Conservation (phyloP, 2,329 filamentous ascomycete species). For the Aspergillus tamarii region DNA sequence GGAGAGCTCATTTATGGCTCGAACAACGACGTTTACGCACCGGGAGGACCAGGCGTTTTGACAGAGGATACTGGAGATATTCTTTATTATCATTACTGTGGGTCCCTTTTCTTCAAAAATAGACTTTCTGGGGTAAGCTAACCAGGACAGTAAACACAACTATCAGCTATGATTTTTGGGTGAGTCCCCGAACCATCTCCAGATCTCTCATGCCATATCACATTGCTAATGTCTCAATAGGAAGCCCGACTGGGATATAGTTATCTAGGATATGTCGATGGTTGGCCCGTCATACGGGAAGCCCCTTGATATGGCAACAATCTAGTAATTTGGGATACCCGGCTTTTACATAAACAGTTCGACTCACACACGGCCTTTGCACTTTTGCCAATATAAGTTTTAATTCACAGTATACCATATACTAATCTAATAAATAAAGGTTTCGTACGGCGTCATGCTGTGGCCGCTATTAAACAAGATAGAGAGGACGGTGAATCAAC, state of each 20-base stretch:
- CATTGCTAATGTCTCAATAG: conserved; percentile 23
- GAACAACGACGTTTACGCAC: conserved; percentile 65
- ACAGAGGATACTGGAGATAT: conserved; percentile 45
- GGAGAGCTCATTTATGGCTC: conserved; percentile 64
- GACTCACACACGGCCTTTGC: not conserved
- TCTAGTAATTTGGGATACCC: not conserved
- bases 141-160: conserved; percentile 33
- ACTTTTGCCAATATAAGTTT: not conserved
- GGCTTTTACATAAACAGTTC: too few species aligned
- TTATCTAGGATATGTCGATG: conserved; percentile 33
- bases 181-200: conserved; percentile 14
- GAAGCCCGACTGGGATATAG: conserved; percentile 38
- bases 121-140: not conserved
- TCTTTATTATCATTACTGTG: conserved; percentile 42
- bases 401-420: not conserved
- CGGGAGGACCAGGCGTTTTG: conserved; percentile 66
- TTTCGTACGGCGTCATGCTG: too few species aligned
- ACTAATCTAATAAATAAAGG: not conserved
- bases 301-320: too few species aligned
- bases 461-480: too few species aligned
- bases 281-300: conserved; percentile 33
- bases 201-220: not conserved
- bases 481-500: too few species aligned
- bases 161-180: conserved; percentile 33
- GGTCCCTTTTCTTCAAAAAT: conserved; percentile 9